These are phyloP conservation scores for Furculomyces boomerangus DNA, from an alignment of 371 early-diverging fungal genomes.

Conservation along the genomic window DNA sequence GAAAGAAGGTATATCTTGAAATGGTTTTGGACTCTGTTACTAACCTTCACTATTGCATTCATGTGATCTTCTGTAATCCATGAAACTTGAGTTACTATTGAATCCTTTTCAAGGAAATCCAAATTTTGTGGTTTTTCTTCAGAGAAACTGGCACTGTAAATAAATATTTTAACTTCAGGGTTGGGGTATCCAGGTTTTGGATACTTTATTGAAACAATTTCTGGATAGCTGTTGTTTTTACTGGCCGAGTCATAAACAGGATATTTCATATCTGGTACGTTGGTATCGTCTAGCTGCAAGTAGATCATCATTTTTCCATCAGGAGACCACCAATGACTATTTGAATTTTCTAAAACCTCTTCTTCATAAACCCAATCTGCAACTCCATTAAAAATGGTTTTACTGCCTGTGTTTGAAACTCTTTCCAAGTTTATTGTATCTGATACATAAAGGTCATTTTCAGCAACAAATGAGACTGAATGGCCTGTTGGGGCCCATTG, in stretches of 20 bases:
- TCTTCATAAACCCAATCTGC: conserved; percentile 98
- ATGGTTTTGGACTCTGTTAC: conserved; percentile 79
- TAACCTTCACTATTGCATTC: conserved; percentile 53
- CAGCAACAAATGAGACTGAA: conserved; percentile 57
- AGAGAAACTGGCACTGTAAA: conserved; percentile 28
- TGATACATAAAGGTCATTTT: conserved; percentile 70
- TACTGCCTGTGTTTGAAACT: conserved; percentile 71
- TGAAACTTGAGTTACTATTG: conserved; percentile 55
- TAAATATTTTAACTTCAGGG: conserved; percentile 56
- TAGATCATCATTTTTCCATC: conserved; percentile 63
- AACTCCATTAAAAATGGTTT: conserved; percentile 75
- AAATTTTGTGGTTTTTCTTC: not conserved
- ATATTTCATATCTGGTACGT: conserved; percentile 57
- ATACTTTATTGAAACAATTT: conserved; percentile 53
- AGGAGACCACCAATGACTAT: conserved; percentile 82
- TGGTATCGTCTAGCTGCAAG: conserved; percentile 67
- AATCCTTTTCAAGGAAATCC: conserved; percentile 47
- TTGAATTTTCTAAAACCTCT: conserved; percentile 52
- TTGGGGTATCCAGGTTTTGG: conserved; percentile 82
- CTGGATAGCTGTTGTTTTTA: conserved; percentile 39
- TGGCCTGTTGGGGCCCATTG: conserved; percentile 69
- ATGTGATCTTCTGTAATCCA: conserved; percentile 55
- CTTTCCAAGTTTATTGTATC: conserved; percentile 42
- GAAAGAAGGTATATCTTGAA: conserved; percentile 24
- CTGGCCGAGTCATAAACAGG: conserved; percentile 39